A percentile compares a stretch with the other conserved stretches of the same genome.
These are phyloP conservation scores for Ganoderma leucocontextum DNA, from an alignment of 1,284 basidiomycete genomes.

Conservation along the genomic window DNA sequence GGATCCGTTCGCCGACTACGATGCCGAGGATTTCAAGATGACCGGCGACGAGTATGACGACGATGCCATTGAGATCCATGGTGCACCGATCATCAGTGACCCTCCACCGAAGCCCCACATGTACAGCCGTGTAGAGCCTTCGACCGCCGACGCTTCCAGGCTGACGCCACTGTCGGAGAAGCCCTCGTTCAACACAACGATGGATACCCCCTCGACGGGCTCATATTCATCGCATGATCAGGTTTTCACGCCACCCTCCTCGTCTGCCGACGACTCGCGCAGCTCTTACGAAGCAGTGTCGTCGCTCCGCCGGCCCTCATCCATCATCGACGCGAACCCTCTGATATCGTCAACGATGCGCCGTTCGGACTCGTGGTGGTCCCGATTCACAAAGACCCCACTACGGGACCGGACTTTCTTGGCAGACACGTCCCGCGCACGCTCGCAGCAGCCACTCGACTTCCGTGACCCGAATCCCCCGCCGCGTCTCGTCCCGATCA, in stretches of 20 bases:
- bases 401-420: constrained; percentile 48
- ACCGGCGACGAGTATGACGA: constrained; percentile 38
- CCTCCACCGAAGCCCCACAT: constrained; percentile 41
- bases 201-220: constrained; percentile 28
- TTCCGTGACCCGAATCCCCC: constrained; percentile 79
- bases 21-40: constrained; percentile 44
- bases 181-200: constrained; percentile 37
- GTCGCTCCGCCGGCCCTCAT: constrained; percentile 45
- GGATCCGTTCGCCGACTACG: constrained; percentile 65
- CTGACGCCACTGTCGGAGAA: constrained; percentile 43
- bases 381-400: constrained; percentile 51
- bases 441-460: constrained; percentile 45
- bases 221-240: constrained; percentile 35
- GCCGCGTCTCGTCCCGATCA: constrained; percentile 64
- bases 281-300: constrained; percentile 40
- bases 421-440: constrained; percentile 35
- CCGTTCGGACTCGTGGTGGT: constrained; percentile 58
- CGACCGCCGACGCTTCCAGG: constrained; percentile 38
- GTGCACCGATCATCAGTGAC: constrained; percentile 36
- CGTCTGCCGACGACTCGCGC: constrained; percentile 31
- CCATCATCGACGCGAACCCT: constrained; percentile 50
- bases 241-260: constrained; percentile 16
- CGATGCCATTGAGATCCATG: constrained; percentile 36
- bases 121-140: constrained; percentile 38
- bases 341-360: constrained; percentile 43